These are phyloP conservation scores for Trichoderma asperellum DNA, from an alignment of 2,329 filamentous ascomycete species.

Conservation along the genomic window DNA sequence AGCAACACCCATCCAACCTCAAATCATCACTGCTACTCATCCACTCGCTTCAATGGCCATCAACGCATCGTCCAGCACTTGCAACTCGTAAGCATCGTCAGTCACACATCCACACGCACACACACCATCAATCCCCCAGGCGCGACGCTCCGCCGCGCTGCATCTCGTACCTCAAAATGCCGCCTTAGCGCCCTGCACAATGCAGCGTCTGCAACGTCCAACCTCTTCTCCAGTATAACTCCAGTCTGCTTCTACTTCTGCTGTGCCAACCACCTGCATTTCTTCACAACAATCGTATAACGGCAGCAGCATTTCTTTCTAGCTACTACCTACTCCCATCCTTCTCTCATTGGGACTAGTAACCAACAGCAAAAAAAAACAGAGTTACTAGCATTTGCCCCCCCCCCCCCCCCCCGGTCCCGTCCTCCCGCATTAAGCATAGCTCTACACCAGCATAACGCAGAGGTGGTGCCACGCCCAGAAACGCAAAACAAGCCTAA, in stretches of 20 bases:
- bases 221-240: background rate
- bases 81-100: background rate
- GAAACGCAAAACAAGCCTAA: background rate
- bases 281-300: background rate
- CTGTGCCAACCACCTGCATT: background rate
- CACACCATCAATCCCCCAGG: background rate
- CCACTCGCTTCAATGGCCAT: background rate
- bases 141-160: background rate
- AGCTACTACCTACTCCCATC: background rate
- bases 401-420: background rate
- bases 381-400: background rate
- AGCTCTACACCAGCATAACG: background rate
- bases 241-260: no score
- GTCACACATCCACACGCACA: background rate
- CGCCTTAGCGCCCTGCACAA: conserved; percentile 24
- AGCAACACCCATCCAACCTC: no score
- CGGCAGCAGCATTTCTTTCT: background rate
- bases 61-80: background rate
- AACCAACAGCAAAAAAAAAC: background rate
- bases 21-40: background rate
- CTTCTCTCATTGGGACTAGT: background rate
- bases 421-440: conserved; percentile 8
- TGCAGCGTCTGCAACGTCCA: conserved; percentile 1
- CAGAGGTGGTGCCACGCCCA: background rate
- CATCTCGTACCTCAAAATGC: conserved; percentile 14